Conservation (phyloP, 176 grass and related monocot species). For the Poa pratensis region DNA sequence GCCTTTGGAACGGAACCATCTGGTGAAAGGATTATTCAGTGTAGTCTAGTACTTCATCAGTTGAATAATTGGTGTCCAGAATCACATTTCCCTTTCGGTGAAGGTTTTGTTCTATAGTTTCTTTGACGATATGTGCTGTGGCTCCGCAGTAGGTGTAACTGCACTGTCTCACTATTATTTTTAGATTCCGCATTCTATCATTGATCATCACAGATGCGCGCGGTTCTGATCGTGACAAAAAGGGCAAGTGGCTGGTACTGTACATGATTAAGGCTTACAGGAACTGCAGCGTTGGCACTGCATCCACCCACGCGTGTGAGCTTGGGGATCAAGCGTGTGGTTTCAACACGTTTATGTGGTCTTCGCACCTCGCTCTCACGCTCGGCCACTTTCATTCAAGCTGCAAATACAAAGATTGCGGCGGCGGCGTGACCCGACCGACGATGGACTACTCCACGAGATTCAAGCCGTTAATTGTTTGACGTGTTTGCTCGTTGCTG, state of each 20-base stretch:
- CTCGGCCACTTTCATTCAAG: too few relatives aligned
- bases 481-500: too few relatives aligned
- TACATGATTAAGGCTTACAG: background rate
- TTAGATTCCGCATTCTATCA: background rate
- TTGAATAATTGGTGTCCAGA: slow-evolving; percentile 2
- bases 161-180: background rate
- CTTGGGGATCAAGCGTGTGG: too few relatives aligned
- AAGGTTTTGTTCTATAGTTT: too few relatives aligned
- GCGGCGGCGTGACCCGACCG: too few relatives aligned
- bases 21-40: background rate
- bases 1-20: background rate
- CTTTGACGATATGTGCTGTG: too few relatives aligned
- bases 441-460: too few relatives aligned
- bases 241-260: background rate
- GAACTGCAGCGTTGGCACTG: background rate
- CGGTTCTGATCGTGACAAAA: background rate
- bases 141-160: background rate
- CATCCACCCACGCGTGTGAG: background rate
- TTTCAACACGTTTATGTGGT: too few relatives aligned
- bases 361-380: too few relatives aligned
- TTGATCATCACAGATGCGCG: background rate
- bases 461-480: too few relatives aligned
- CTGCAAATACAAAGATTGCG: too few relatives aligned
- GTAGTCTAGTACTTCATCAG: background rate
- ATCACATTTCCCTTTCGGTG: background rate